Conservation (phyloP, 2,329 filamentous ascomycete species). For the Orbilia brochopaga region DNA sequence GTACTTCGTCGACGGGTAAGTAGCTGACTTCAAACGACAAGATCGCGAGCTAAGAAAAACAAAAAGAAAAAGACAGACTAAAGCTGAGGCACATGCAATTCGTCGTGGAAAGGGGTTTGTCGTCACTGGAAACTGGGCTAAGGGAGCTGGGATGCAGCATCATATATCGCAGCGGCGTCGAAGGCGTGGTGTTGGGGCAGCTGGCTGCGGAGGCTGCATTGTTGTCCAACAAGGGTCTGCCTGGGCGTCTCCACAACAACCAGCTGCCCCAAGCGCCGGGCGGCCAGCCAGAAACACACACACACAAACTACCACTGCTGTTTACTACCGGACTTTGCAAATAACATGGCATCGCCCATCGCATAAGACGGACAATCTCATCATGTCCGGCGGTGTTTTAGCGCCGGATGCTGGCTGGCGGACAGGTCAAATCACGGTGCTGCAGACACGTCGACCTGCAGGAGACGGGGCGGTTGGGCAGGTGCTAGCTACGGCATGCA, state of each 20-base stretch:
- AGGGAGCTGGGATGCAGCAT: conserved; percentile 22
- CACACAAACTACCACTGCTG: no score
- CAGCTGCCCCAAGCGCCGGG: conserved; percentile 14
- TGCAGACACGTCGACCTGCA: conserved; percentile 8
- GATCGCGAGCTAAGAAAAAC: not conserved
- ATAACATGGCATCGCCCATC: not conserved
- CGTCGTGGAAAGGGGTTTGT: not conserved
- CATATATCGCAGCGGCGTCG: conserved; percentile 24
- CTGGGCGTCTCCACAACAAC: conserved; percentile 49
- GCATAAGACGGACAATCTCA: conserved; percentile 1
- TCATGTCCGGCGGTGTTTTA: not conserved
- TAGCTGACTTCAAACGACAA: not conserved
- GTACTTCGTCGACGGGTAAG: not conserved
- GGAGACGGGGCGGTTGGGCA: not conserved
- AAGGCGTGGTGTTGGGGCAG: conserved; percentile 19
- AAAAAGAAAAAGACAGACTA: not conserved
- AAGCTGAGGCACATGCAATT: not conserved
- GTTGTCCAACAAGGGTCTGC: conserved; percentile 44
- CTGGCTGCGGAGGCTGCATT: conserved; percentile 15
- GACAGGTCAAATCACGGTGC: conserved; percentile 1
- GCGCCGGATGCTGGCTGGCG: not conserved
- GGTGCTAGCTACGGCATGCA: not conserved
- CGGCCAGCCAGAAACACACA: not conserved
- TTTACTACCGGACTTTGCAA: no score
- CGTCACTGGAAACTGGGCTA: not conserved